These are phyloP conservation scores for Coemansia asiatica DNA, from an alignment of 192 early-diverging fungal genomes.

Conservation along the genomic window DNA sequence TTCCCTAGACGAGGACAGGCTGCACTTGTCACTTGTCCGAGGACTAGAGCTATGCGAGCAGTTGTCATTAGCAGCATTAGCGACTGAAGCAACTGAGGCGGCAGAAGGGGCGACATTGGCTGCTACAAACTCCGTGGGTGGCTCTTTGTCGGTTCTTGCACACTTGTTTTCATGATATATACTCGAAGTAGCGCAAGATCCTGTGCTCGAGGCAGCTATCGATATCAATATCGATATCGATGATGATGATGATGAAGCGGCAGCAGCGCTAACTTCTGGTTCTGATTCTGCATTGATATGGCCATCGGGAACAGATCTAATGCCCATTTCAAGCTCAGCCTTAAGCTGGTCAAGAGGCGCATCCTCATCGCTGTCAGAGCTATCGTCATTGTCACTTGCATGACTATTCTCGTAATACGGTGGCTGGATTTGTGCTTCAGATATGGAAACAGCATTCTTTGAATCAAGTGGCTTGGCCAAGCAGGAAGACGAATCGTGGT, in stretches of 20 bases:
- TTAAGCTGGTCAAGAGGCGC: constrained; percentile 42
- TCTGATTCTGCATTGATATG: neutral
- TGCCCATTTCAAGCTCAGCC: constrained; percentile 32
- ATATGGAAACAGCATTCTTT: constrained; percentile 2
- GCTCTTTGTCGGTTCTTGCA: neutral
- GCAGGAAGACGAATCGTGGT: neutral
- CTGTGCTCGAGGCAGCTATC: neutral
- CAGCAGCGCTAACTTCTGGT: constrained; percentile 1
- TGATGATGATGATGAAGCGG: neutral
- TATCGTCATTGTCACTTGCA: neutral
- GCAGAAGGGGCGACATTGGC: neutral
- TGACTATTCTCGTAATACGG: neutral
- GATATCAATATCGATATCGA: neutral
- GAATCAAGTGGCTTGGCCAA: constrained; percentile 6
- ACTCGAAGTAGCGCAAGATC: neutral
- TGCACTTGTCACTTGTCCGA: neutral
- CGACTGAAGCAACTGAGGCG: neutral
- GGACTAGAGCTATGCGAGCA: neutral
- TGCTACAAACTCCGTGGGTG: neutral
- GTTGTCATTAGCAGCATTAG: neutral
- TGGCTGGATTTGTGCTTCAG: neutral
- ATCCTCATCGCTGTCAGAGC: constrained; percentile 31
- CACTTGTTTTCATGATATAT: neutral
- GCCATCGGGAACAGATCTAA: neutral
- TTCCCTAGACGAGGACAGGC: neutral